Conservation (phyloP, 768 basidiomycete species). For the Lentinula detonsa region DNA sequence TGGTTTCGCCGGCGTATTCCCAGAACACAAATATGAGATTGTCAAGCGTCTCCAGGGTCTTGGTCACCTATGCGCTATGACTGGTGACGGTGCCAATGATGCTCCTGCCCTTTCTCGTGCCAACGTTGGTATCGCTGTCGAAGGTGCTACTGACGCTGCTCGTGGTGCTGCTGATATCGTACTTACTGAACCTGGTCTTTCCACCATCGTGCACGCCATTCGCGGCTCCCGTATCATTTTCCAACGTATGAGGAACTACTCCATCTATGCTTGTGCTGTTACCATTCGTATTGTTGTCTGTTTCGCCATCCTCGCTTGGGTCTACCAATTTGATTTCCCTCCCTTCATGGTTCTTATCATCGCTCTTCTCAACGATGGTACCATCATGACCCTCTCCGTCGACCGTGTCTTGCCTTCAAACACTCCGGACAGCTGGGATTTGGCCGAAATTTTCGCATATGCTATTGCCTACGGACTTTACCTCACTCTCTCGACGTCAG, state of each 20-base stretch:
- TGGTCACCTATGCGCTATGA: slow-evolving; percentile 97
- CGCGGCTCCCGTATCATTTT: slow-evolving; percentile 98
- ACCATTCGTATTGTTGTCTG: slow-evolving; percentile 99
- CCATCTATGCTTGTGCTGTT: slow-evolving; percentile 92
- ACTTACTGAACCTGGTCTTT: slow-evolving; percentile 95
- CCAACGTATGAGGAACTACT: slow-evolving; percentile 99
- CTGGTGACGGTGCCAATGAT: slow-evolving; percentile 99
- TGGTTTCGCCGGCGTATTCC: slow-evolving; percentile 99
- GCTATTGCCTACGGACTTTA: slow-evolving; percentile 95
- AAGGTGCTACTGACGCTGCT: slow-evolving; percentile 98
- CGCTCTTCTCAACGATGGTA: slow-evolving; percentile 95
- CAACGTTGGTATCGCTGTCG: slow-evolving; percentile 99
- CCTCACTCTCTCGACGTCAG: slow-evolving; percentile 87
- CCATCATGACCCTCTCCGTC: slow-evolving; percentile 96
- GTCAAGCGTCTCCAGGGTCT: slow-evolving; percentile 97
- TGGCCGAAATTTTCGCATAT: slow-evolving; percentile 93
- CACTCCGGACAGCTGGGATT: slow-evolving; percentile 93
- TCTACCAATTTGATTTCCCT: slow-evolving; percentile 97
- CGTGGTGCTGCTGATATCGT: slow-evolving; percentile 99
- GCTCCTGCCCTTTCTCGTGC: slow-evolving; percentile 96
- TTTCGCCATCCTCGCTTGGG: slow-evolving; percentile 92
- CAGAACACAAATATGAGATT: slow-evolving; percentile 99
- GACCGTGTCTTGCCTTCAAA: slow-evolving; percentile 93
- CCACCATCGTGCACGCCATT: slow-evolving; percentile 98
- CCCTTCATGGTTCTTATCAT: slow-evolving; percentile 99